Evolutionary conservation across 495 filamentous ascomycete species (phyloP).

Genomic region (Penicillium verhagenii): DNA sequence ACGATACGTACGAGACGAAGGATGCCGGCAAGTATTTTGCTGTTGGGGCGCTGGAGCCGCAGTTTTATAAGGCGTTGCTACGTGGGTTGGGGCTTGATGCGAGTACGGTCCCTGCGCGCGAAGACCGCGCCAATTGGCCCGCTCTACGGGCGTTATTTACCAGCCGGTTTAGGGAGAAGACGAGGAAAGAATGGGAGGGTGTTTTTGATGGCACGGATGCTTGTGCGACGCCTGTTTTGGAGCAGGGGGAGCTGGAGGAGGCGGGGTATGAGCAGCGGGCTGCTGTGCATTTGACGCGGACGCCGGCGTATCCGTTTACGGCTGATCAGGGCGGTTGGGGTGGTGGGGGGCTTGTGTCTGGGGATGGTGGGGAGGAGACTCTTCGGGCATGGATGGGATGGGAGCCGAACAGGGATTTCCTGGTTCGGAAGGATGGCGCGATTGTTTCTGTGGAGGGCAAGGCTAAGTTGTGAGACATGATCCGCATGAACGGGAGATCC

Average conservation of each 20-base stretch:
- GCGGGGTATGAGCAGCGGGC: slow-evolving; percentile 72
- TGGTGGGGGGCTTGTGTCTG: slow-evolving; percentile 57
- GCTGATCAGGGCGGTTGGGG: slow-evolving; percentile 64
- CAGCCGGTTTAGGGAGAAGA: slow-evolving; percentile 66
- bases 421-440: slow-evolving; percentile 56
- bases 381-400: slow-evolving; percentile 77
- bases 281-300: slow-evolving; percentile 63
- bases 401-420: slow-evolving; percentile 67
- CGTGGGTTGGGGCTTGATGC: slow-evolving; percentile 58
- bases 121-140: slow-evolving; percentile 64
- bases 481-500: neutral
- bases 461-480: slow-evolving; percentile 48
- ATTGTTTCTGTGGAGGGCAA: slow-evolving; percentile 35
- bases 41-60: slow-evolving; percentile 85
- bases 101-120: slow-evolving; percentile 49
- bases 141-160: slow-evolving; percentile 60
- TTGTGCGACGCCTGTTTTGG: slow-evolving; percentile 84
- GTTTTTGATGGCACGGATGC: slow-evolving; percentile 89
- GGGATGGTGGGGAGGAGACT: slow-evolving; percentile 67
- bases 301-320: slow-evolving; percentile 59
- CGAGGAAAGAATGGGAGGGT: slow-evolving; percentile 76
- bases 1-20: slow-evolving; percentile 81
- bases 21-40: slow-evolving; percentile 79
- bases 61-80: slow-evolving; percentile 72
- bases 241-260: slow-evolving; percentile 68